A percentile compares a stretch with the other conserved stretches of the same genome.
These are phyloP conservation scores for cucumber (Cucumis sativus) DNA, from an alignment of 306 rosid genomes.

Conservation along the genomic window DNA sequence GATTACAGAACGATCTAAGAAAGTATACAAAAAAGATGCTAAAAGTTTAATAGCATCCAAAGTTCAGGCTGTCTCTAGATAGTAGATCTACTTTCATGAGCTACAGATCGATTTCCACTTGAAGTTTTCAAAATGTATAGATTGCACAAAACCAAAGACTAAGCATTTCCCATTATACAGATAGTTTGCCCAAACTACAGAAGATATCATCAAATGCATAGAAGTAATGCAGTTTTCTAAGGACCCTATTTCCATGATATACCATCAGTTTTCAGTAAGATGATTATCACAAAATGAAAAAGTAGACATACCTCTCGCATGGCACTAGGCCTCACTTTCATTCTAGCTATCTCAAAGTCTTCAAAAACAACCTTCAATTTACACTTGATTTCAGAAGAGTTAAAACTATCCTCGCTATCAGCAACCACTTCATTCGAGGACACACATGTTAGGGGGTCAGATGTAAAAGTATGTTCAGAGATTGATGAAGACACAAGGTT, in stretches of 20 bases:
- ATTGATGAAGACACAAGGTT: conserved; percentile 25
- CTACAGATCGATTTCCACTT: neutral
- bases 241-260: neutral
- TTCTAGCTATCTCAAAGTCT: conserved; percentile 73
- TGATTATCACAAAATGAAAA: conserved; percentile 6
- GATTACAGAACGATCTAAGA: neutral
- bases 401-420: conserved; percentile 16
- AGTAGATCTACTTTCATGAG: neutral
- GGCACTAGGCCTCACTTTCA: conserved; percentile 88
- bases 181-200: neutral
- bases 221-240: neutral
- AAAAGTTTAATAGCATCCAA: neutral
- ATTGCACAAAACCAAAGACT: neutral
- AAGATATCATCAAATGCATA: neutral
- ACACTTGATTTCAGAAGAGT: conserved; percentile 26
- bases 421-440: conserved; percentile 17
- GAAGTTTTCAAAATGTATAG: neutral
- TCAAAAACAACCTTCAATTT: conserved; percentile 46
- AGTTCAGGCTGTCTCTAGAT: neutral
- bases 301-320: conserved; percentile 75
- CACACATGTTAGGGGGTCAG: conserved; percentile 15
- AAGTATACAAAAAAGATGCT: neutral
- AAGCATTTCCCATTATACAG: neutral
- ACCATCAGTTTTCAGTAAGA: neutral
- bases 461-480: conserved; percentile 22